Evolutionary conservation across 139 green algal genomes (phyloP).

Genomic region (Ettlia oleoabundans): DNA sequence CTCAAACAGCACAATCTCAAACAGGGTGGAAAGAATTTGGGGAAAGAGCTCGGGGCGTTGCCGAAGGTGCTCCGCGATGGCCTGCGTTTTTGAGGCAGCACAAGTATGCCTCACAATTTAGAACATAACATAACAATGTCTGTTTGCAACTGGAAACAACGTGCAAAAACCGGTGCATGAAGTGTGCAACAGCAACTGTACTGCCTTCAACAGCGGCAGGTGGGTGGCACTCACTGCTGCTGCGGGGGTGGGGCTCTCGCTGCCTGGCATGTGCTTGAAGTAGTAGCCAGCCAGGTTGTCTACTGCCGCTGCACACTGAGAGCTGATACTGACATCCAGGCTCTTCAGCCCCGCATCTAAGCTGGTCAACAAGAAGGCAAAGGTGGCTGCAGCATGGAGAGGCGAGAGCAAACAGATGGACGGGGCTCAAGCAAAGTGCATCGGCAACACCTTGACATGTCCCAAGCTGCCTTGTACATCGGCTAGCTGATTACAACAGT

Average conservation of each 20-base stretch:
- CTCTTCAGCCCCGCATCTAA: constrained; percentile 88
- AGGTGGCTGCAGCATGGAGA: constrained; percentile 62
- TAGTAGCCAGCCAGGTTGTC: constrained; percentile 93
- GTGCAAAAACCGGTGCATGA: too few species aligned
- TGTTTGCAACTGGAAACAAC: too few species aligned
- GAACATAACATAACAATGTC: too few species aligned
- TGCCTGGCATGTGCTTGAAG: constrained; percentile 67
- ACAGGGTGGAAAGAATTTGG: constrained; percentile 81
- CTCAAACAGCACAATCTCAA: constrained; percentile 98
- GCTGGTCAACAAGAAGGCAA: constrained; percentile 83
- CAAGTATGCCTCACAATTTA: too few species aligned
- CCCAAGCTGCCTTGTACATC: too few species aligned
- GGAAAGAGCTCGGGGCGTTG: constrained; percentile 71
- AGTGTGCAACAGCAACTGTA: constrained; percentile 1
- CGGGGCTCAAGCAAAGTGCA: too few species aligned
- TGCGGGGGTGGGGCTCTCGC: constrained; percentile 44
- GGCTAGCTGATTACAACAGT: too few species aligned
- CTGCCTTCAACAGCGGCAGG: background rate
- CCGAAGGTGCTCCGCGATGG: constrained; percentile 67
- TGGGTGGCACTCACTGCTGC: constrained; percentile 39
- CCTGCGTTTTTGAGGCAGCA: constrained; percentile 53
- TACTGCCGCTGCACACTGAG: constrained; percentile 85
- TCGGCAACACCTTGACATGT: too few species aligned
- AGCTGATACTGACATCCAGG: constrained; percentile 82
- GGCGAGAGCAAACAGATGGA: background rate